Evolutionary conservation across 2,329 filamentous ascomycete genomes (phyloP).

Genomic region (Aspergillus jensenii): DNA sequence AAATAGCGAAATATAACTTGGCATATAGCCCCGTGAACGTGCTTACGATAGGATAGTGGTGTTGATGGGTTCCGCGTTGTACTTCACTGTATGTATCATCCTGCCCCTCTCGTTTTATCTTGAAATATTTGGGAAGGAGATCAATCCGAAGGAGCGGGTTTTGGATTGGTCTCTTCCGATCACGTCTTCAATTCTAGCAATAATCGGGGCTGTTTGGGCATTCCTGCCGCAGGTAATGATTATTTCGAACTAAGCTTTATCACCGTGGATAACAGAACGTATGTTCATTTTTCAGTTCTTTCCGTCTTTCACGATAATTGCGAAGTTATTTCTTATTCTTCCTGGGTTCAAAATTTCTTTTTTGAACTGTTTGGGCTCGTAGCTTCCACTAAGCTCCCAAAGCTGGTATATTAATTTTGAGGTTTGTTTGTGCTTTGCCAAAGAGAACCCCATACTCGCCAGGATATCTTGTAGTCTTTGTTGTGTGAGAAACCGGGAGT

Average conservation of each 20-base stretch:
- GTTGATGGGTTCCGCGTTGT: constrained; percentile 83
- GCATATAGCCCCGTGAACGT: background rate
- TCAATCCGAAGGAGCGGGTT: constrained; percentile 62
- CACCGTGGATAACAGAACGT: background rate
- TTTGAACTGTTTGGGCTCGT: constrained; percentile 48
- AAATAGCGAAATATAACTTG: background rate
- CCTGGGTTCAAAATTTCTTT: constrained; percentile 80
- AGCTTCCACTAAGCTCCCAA: constrained; percentile 59
- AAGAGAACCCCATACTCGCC: constrained; percentile 69
- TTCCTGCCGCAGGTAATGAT: constrained; percentile 77
- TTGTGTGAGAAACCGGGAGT: constrained; percentile 86
- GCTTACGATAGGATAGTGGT: constrained; percentile 76
- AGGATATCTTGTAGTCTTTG: constrained; percentile 70
- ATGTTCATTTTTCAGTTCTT: background rate
- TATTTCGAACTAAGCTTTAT: constrained; percentile 43
- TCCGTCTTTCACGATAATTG: constrained; percentile 61
- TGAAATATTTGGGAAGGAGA: constrained; percentile 78
- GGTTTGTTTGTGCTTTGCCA: constrained; percentile 68
- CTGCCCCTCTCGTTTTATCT: constrained; percentile 86
- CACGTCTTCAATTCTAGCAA: constrained; percentile 67
- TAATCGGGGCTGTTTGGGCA: constrained; percentile 81
- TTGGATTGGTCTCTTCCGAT: constrained; percentile 69
- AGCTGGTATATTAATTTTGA: constrained; percentile 85
- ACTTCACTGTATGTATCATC: constrained; percentile 92
- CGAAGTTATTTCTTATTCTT: constrained; percentile 82